A percentile compares a stretch with the other conserved stretches of the same genome.
phyloP scores from a whole-genome alignment of 306 rosid genomes.

The Lupinus albus region DNA sequence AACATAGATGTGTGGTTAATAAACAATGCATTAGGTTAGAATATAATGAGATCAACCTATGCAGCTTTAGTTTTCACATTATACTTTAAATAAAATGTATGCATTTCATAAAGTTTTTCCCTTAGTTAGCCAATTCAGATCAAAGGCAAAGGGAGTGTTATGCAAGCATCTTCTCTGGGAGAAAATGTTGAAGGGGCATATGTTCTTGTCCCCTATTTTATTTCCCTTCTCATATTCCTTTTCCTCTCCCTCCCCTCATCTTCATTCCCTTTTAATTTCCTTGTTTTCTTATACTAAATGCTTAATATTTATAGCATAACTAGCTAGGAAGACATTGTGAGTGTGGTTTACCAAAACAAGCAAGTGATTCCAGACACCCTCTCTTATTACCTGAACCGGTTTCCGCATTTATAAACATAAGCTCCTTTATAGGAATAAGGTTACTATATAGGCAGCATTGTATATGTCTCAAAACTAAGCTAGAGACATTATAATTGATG shows the following conservation, averaged over 20 bases:
- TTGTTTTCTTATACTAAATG: slow-evolving; percentile 14
- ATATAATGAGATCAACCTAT: background rate
- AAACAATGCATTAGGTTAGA: background rate
- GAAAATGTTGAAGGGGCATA: slow-evolving; percentile 39
- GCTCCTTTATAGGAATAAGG: slow-evolving; percentile 3
- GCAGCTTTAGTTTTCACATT: slow-evolving; percentile 26
- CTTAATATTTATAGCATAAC: slow-evolving; percentile 11
- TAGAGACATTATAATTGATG: slow-evolving; percentile 19
- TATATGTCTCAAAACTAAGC: slow-evolving; percentile 18
- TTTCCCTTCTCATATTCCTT: slow-evolving; percentile 21
- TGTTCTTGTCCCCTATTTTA: slow-evolving; percentile 44
- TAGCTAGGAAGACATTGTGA: background rate
- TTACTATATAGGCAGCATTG: slow-evolving; percentile 12
- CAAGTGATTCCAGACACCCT: background rate
- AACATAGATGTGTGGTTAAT: background rate
- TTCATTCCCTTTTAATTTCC: slow-evolving; percentile 5
- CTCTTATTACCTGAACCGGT: background rate
- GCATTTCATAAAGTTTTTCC: background rate
- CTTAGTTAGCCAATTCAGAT: slow-evolving; percentile 34
- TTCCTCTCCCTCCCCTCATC: background rate
- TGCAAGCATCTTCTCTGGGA: slow-evolving; percentile 41
- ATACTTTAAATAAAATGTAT: background rate
- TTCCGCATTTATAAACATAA: slow-evolving; percentile 15
- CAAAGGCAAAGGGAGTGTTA: slow-evolving; percentile 34
- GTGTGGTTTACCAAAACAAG: slow-evolving; percentile 7